Percentiles rank a stretch among this genome's conserved stretches.
Evolutionary conservation across 2,329 filamentous ascomycete species (phyloP).

Genomic region (Cytospora chrysosperma): DNA sequence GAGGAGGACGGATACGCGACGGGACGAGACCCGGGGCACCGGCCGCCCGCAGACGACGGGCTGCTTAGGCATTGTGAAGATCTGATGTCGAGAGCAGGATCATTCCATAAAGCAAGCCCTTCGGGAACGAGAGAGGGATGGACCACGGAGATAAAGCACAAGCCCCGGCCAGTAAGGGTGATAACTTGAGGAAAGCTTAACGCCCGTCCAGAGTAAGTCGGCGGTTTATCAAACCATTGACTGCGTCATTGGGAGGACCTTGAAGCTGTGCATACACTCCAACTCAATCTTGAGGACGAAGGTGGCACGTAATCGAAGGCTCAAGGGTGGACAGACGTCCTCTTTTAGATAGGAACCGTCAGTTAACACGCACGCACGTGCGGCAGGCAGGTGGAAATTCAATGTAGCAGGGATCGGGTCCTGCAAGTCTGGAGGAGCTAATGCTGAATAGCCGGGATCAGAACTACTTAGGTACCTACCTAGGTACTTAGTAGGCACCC

Average conservation of each 20-base stretch:
- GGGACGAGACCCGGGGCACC: slow-evolving; percentile 50
- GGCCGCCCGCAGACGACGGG: slow-evolving; percentile 48
- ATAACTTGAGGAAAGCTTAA: background rate
- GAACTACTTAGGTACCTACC: too few species aligned
- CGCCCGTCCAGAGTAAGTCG: slow-evolving; percentile 2
- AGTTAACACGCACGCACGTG: background rate
- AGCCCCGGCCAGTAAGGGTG: background rate
- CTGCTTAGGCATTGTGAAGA: slow-evolving; percentile 46
- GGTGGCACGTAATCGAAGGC: background rate
- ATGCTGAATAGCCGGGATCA: background rate
- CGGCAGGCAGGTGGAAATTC: background rate
- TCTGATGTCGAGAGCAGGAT: background rate
- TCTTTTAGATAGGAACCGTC: background rate
- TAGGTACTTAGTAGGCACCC: too few species aligned
- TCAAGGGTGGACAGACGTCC: background rate
- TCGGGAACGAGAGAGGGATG: background rate
- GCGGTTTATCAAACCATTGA: background rate
- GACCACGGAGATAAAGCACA: background rate
- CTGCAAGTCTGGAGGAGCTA: background rate
- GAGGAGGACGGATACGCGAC: slow-evolving; percentile 53
- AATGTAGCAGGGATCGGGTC: background rate
- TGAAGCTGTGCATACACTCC: background rate
- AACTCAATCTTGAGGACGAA: background rate
- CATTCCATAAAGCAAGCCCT: background rate
- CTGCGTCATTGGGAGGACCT: background rate